These are phyloP conservation scores for Fonsecaea nubica DNA, from an alignment of 2,329 filamentous ascomycete genomes.

Conservation along the genomic window DNA sequence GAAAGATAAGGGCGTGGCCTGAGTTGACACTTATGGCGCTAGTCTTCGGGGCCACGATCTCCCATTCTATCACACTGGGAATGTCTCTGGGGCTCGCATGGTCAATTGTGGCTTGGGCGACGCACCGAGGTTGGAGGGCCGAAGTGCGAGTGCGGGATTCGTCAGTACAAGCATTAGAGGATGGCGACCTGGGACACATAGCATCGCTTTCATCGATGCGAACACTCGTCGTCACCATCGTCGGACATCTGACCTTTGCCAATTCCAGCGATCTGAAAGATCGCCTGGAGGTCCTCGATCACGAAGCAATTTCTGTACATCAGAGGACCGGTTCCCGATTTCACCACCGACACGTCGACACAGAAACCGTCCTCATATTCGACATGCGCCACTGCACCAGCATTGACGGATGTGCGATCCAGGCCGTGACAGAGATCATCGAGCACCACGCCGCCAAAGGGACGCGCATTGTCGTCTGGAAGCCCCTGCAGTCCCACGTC, in stretches of 20 bases:
- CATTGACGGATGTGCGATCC: conserved; percentile 17
- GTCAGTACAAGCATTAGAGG: neutral
- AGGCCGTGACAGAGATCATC: conserved; percentile 14
- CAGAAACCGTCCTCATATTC: conserved; percentile 9
- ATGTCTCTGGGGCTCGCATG: conserved; percentile 12
- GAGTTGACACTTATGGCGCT: conserved; percentile 15
- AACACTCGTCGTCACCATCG: conserved; percentile 7
- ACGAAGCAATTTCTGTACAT: neutral
- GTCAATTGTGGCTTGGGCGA: conserved; percentile 8
- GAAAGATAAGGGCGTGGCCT: conserved; percentile 8
- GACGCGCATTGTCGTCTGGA: conserved; percentile 12
- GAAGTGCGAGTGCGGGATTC: conserved; percentile 4
- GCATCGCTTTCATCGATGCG: conserved; percentile 10
- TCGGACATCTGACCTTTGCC: neutral
- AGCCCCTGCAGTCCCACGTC: conserved; percentile 4
- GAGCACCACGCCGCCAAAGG: neutral
- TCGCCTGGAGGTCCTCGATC: conserved; percentile 6
- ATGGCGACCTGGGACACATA: conserved; percentile 12
- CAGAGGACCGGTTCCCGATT: too few relatives aligned
- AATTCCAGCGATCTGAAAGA: conserved; percentile 8
- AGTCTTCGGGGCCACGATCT: conserved; percentile 13
- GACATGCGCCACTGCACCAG: conserved; percentile 15
- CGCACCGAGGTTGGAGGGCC: neutral
- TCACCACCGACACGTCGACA: neutral
- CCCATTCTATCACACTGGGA: conserved; percentile 15